These are phyloP conservation scores for Mycena albidolilacea DNA, from an alignment of 768 basidiomycete genomes.

Conservation along the genomic window DNA sequence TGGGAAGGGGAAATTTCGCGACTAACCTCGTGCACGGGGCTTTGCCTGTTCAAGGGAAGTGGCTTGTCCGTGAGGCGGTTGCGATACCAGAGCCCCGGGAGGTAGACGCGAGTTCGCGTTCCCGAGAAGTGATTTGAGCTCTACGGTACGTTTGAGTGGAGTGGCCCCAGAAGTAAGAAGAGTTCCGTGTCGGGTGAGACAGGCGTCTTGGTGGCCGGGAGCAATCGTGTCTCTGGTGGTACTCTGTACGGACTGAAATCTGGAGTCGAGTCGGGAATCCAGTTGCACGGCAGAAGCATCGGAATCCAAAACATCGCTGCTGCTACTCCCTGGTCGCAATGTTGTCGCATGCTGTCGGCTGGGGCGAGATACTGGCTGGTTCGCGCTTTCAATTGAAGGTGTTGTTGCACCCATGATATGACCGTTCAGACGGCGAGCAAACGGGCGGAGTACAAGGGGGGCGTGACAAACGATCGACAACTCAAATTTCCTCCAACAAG, in stretches of 20 bases:
- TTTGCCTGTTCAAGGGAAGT: constrained; percentile 81
- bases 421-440: neutral
- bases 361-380: neutral
- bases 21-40: constrained; percentile 66
- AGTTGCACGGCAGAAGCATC: neutral
- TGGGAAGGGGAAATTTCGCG: neutral
- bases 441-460: no score
- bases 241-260: neutral
- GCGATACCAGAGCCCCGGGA: constrained; percentile 63
- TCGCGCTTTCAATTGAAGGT: neutral
- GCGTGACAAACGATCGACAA: no score
- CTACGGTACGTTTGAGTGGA: constrained; percentile 65
- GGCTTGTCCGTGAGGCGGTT: constrained; percentile 39
- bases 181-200: constrained; percentile 64
- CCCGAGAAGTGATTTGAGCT: constrained; percentile 76
- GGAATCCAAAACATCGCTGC: neutral
- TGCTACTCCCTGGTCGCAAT: neutral
- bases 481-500: neutral
- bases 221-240: no score
- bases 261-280: neutral
- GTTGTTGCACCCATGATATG: neutral
- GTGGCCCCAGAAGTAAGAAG: constrained; percentile 67
- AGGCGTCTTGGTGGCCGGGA: constrained; percentile 8
- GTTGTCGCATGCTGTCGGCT: constrained; percentile 11
- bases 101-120: constrained; percentile 71